Conservation (phyloP, 257 asterid genomes). For the Pogostemon cablin region DNA sequence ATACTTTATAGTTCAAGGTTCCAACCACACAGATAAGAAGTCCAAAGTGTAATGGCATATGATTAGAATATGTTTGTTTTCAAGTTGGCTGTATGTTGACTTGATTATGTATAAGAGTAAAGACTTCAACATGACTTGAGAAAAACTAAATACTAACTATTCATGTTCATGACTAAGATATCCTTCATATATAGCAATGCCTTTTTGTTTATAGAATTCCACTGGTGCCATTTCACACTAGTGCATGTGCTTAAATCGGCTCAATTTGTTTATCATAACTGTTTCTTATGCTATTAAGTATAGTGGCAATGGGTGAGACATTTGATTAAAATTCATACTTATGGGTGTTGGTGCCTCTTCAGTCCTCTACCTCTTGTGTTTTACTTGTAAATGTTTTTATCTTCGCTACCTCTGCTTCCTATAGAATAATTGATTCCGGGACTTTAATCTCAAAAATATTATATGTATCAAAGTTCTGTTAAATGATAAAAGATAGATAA, state of each 20-base stretch:
- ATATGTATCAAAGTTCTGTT: neutral
- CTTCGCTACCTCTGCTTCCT: neutral
- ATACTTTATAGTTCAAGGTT: neutral
- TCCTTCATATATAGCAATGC: neutral
- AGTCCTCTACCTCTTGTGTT: neutral
- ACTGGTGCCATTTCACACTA: neutral
- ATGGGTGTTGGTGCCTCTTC: neutral
- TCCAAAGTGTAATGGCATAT: neutral
- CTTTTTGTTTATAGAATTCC: neutral
- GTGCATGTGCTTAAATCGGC: neutral
- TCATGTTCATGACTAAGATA: neutral
- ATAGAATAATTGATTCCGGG: neutral
- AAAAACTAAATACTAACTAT: neutral
- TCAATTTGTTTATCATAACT: neutral
- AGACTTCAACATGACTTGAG: neutral
- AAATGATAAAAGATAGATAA: neutral
- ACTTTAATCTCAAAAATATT: neutral
- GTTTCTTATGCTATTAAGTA: neutral
- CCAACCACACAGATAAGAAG: neutral
- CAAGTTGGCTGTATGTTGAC: slow-evolving; percentile 5
- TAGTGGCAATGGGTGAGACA: neutral
- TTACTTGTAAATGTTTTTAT: neutral
- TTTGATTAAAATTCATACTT: slow-evolving; percentile 1
- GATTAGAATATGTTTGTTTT: slow-evolving; percentile 11
- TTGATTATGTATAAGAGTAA: slow-evolving; percentile 18